phyloP scores from a whole-genome alignment of 345 rosid species.

The Microcos paniculata region DNA sequence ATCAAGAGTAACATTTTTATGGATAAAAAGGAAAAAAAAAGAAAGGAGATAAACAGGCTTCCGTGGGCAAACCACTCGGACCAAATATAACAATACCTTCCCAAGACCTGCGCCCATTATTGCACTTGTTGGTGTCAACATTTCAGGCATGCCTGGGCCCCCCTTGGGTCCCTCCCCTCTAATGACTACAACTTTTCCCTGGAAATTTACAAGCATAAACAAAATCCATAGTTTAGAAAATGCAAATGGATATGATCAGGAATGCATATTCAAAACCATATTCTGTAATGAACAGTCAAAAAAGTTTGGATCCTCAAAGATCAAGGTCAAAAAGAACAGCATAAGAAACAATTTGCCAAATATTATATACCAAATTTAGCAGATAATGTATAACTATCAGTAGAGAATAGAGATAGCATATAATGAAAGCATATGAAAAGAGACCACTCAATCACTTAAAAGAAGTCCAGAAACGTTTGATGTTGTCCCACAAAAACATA shows the following conservation, averaged over 20 bases:
- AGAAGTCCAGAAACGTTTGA: background rate
- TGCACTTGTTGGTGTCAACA: constrained; percentile 99
- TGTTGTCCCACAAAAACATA: background rate
- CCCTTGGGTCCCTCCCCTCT: constrained; percentile 99
- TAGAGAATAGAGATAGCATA: background rate
- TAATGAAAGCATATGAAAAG: background rate
- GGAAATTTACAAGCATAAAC: constrained; percentile 20
- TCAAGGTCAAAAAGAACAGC: background rate
- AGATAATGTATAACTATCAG: background rate
- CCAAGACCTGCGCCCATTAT: constrained; percentile 99
- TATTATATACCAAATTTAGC: background rate
- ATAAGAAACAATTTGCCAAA: background rate
- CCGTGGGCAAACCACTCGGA: background rate
- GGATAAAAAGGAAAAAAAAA: background rate
- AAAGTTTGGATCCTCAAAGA: background rate
- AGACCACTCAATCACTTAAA: background rate
- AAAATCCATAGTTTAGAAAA: background rate
- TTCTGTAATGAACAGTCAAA: background rate
- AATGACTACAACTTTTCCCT: constrained; percentile 94
- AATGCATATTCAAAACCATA: constrained; percentile 1
- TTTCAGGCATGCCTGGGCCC: constrained; percentile 99
- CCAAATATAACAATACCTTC: constrained; percentile 52
- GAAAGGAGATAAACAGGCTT: background rate
- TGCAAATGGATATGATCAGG: background rate
- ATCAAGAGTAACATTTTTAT: background rate